Evolutionary conservation across 441 rosid species (phyloP).

Genomic region (Erodium texanum): DNA sequence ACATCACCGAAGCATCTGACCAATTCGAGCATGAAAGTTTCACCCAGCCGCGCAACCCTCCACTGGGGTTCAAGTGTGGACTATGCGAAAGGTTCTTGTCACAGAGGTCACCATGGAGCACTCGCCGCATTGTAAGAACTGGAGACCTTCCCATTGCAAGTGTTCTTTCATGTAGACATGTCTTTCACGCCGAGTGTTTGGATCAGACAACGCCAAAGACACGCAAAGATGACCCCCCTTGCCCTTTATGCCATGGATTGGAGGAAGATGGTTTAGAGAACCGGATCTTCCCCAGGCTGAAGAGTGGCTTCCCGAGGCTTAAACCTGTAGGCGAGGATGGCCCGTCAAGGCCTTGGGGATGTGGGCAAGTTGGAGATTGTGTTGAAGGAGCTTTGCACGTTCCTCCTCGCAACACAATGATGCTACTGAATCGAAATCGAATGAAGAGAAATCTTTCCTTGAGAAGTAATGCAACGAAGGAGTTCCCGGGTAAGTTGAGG

Average conservation of each 20-base stretch:
- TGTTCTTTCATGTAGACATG: slow-evolving; percentile 47
- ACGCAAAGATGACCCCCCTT: slow-evolving; percentile 42
- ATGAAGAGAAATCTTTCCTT: slow-evolving; percentile 40
- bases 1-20: slow-evolving; percentile 44
- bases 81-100: slow-evolving; percentile 44
- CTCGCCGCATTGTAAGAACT: slow-evolving; percentile 41
- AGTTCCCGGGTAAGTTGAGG: slow-evolving; percentile 44
- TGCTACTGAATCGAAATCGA: slow-evolving; percentile 34
- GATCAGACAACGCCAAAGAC: slow-evolving; percentile 42
- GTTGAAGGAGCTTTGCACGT: slow-evolving; percentile 37
- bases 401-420: slow-evolving; percentile 30
- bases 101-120: slow-evolving; percentile 52
- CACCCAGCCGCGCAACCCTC: slow-evolving; percentile 20
- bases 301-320: slow-evolving; percentile 31
- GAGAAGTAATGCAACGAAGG: slow-evolving; percentile 40
- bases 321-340: slow-evolving; percentile 35
- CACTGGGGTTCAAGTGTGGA: slow-evolving; percentile 39
- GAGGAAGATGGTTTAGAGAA: slow-evolving; percentile 28
- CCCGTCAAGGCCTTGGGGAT: slow-evolving; percentile 49
- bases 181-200: slow-evolving; percentile 56
- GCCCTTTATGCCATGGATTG: slow-evolving; percentile 38
- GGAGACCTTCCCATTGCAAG: slow-evolving; percentile 53
- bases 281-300: slow-evolving; percentile 18
- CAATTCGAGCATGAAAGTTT: slow-evolving; percentile 33
- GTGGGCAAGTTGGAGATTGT: slow-evolving; percentile 44